Percentiles rank a stretch among this genome's conserved stretches.
Evolutionary conservation across 352 stramenopile genomes (phyloP).

Genomic region (Phytophthora litchii): DNA sequence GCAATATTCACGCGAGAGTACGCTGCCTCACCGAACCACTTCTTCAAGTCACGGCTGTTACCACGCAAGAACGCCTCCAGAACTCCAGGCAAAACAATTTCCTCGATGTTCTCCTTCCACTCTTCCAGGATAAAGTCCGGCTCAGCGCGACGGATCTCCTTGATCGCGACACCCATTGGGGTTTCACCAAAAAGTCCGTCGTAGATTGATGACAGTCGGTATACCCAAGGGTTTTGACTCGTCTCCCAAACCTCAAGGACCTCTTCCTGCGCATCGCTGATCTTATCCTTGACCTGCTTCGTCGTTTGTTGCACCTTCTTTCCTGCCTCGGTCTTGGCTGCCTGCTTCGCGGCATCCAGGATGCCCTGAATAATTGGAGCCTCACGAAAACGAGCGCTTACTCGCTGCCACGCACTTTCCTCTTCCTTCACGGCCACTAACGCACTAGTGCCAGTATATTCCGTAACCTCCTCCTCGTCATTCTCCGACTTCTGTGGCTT

Average conservation of each 20-base stretch:
- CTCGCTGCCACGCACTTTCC: slow-evolving; percentile 94
- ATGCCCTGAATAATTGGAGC: slow-evolving; percentile 95
- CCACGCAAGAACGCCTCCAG: slow-evolving; percentile 95
- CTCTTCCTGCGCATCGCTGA: slow-evolving; percentile 83
- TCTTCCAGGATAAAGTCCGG: slow-evolving; percentile 97
- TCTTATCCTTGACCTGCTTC: slow-evolving; percentile 81
- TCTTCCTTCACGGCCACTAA: slow-evolving; percentile 92
- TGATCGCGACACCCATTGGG: slow-evolving; percentile 94
- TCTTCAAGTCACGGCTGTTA: slow-evolving; percentile 95
- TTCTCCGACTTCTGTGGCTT: slow-evolving; percentile 41
- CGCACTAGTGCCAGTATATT: slow-evolving; percentile 77
- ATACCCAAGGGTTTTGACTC: slow-evolving; percentile 98
- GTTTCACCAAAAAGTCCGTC: slow-evolving; percentile 98
- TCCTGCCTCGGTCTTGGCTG: slow-evolving; percentile 75
- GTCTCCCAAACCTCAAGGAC: slow-evolving; percentile 97
- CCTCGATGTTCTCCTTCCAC: slow-evolving; percentile 95
- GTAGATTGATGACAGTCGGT: slow-evolving; percentile 97
- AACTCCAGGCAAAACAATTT: slow-evolving; percentile 94
- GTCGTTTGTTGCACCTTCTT: slow-evolving; percentile 74
- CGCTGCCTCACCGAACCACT: slow-evolving; percentile 95
- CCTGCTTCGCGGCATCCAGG: slow-evolving; percentile 80
- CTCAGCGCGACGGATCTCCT: slow-evolving; percentile 95
- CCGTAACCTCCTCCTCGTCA: slow-evolving; percentile 45
- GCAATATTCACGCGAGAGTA: slow-evolving; percentile 96
- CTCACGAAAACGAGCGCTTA: slow-evolving; percentile 93